Percentiles rank a stretch among this genome's conserved stretches.
phyloP scores from a whole-genome alignment of 2,329 filamentous ascomycete species.

The Zymoseptoria passerinii region DNA sequence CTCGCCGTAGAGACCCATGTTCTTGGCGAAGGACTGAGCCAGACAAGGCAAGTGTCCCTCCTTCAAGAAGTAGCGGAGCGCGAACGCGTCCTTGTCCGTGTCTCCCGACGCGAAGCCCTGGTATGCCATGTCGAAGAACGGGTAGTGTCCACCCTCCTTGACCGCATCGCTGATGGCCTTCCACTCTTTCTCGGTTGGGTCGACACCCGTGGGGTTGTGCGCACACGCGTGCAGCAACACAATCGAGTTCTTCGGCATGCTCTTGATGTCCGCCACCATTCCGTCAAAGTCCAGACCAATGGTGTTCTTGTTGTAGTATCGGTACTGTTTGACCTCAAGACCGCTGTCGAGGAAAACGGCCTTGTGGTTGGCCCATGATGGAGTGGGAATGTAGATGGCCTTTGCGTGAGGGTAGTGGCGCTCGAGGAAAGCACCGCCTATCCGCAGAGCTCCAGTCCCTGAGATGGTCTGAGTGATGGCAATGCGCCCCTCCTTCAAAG shows the following conservation, averaged over 20 bases:
- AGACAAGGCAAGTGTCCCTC: constrained; percentile 83
- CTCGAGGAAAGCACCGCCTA: constrained; percentile 86
- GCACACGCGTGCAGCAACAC: constrained; percentile 95
- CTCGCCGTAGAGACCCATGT: constrained; percentile 99
- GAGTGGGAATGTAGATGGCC: constrained; percentile 92
- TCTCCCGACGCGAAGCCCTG: constrained; percentile 94
- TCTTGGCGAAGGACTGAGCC: constrained; percentile 95
- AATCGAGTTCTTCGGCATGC: constrained; percentile 74
- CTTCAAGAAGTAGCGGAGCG: constrained; percentile 85
- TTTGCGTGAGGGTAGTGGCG: constrained; percentile 87
- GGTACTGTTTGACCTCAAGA: constrained; percentile 86
- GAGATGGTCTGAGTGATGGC: constrained; percentile 98
- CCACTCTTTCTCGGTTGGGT: constrained; percentile 90
- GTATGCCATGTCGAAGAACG: constrained; percentile 99
- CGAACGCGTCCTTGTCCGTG: constrained; percentile 87
- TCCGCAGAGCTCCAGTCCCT: constrained; percentile 88
- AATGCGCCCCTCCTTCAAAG: constrained; percentile 65
- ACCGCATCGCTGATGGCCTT: constrained; percentile 77
- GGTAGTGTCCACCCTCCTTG: constrained; percentile 79
- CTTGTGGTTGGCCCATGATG: constrained; percentile 97
- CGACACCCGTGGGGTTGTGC: constrained; percentile 95
- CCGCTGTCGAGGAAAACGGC: constrained; percentile 93
- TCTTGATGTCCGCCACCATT: constrained; percentile 82
- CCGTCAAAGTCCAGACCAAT: constrained; percentile 97
- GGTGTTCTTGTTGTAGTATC: constrained; percentile 98